Evolutionary conservation across 225 moss, liverwort and hornwort species (phyloP), one percentile per base, ranked within the genome.

Genomic region (Anthoceros angustus): DNA sequence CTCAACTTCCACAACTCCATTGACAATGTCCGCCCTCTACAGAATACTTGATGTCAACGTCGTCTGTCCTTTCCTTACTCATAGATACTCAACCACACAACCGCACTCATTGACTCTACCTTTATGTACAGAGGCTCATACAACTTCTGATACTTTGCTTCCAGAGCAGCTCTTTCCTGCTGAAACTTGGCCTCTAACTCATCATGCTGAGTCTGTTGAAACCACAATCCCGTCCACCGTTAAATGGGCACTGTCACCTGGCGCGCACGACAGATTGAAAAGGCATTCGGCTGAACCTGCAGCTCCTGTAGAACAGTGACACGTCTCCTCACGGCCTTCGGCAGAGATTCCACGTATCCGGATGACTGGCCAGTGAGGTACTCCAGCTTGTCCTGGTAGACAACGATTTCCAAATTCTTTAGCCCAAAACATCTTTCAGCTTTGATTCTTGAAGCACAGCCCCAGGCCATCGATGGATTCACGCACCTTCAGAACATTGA

Each of bases 101-200:
- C 32, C 32, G 32, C 32, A 32, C 2, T 4, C 4, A 4, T 32
- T 32, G 32, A 32, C 32, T 0, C 39, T 75, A 86, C 87, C 90
- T 86, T 87, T 39, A 39, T 71, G 64, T 95, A 95, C 9, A 90
- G 74, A 5, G 94, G 94, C 38, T 90, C 83, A 1, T 95, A 95
- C 24, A 95, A 25, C 78, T 95, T 95, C 68, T 86, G 87, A 69
- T 95, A 95, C 66, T 95, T 95, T 14, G 86, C 90, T 75, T 95
- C 94, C 67, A 95, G 81, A 16, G 90, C 85, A 15, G 85, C 83
- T 72, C 80, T 88, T 70, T 95, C 94, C 79, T 90, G 83, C 38
- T 95, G 82, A 41, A 90, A 90, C 73, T 95, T 88, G 24, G 86
- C 76, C 74, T 95, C 94, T 20, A 95, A 83, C 14, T 84, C 78